Conservation (phyloP, 2,329 filamentous ascomycete genomes). For the Microthyrium microscopicum region DNA sequence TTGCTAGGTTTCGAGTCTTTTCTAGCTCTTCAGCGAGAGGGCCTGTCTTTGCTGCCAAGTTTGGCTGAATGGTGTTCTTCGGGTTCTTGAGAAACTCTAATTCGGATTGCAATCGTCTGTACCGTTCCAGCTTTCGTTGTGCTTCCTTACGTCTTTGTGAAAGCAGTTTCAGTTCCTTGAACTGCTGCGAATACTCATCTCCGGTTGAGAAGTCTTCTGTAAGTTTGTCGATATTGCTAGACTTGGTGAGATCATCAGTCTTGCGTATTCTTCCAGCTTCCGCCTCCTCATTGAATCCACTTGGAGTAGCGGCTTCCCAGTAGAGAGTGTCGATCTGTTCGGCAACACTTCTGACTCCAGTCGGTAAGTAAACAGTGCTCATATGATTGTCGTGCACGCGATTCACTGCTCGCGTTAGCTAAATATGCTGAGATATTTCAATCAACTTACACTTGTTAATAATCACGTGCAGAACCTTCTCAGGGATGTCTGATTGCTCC, state of each 20-base stretch:
- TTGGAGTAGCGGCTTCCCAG: conserved; percentile 28
- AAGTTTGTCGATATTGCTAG: conserved; percentile 1
- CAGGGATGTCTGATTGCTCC: conserved; percentile 26
- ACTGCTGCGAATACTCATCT: conserved; percentile 13
- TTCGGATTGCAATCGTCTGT: conserved; percentile 31
- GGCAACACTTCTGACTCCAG: conserved; percentile 53
- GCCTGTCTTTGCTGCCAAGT: conserved; percentile 48
- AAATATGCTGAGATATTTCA: background rate
- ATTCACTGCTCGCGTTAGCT: background rate
- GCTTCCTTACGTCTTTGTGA: conserved; percentile 32
- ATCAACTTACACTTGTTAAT: conserved; percentile 4
- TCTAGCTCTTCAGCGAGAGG: conserved; percentile 50
- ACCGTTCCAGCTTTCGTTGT: conserved; percentile 30
- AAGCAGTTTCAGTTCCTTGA: conserved; percentile 30
- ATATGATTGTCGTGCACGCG: conserved; percentile 27
- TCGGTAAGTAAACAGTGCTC: conserved; percentile 47
- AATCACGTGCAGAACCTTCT: conserved; percentile 36
- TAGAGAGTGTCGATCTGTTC: conserved; percentile 57
- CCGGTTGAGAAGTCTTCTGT: conserved; percentile 10
- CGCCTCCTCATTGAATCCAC: background rate
- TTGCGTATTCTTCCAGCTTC: conserved; percentile 3
- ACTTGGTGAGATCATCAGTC: conserved; percentile 5
- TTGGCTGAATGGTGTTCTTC: conserved; percentile 38
- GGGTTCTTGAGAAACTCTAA: conserved; percentile 37
- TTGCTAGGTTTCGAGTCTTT: conserved; percentile 43